Conservation (phyloP, 2,329 filamentous ascomycete species). For the Fusarium temperatum region DNA sequence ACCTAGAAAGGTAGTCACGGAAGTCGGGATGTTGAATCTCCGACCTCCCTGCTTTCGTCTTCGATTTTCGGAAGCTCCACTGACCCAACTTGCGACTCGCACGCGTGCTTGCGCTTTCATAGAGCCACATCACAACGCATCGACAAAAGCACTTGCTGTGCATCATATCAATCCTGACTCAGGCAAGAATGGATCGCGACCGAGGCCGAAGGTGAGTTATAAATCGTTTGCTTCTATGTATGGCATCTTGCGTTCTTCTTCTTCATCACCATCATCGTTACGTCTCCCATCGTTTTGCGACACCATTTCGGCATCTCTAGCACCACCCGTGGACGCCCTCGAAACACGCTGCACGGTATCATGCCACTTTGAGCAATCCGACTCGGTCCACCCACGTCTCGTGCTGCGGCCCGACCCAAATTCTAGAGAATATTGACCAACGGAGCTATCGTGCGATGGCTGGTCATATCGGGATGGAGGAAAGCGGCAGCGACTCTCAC, state of each 20-base stretch:
- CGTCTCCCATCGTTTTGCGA: conserved; percentile 16
- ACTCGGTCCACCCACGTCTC: neutral
- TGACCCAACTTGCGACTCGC: conserved; percentile 23
- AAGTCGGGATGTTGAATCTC: conserved; percentile 36
- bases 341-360: neutral
- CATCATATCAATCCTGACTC: neutral
- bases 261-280: neutral
- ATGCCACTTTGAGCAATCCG: neutral
- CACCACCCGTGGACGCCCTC: neutral
- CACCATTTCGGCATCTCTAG: conserved; percentile 10
- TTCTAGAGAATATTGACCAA: neutral
- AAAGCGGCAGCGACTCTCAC: neutral
- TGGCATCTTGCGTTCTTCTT: neutral
- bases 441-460: neutral
- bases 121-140: conserved; percentile 13
- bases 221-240: conserved; percentile 7
- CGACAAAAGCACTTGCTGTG: conserved; percentile 13
- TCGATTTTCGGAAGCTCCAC: conserved; percentile 17
- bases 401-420: neutral
- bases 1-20: neutral
- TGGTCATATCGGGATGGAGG: neutral
- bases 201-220: conserved; percentile 50
- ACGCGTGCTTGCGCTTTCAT: conserved; percentile 38
- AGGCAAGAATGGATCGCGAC: conserved; percentile 49
- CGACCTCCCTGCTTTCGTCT: conserved; percentile 18